Percentiles rank a stretch among this genome's conserved stretches.
phyloP scores from a whole-genome alignment of 768 basidiomycete species.

The Lyophyllum shimeji region DNA sequence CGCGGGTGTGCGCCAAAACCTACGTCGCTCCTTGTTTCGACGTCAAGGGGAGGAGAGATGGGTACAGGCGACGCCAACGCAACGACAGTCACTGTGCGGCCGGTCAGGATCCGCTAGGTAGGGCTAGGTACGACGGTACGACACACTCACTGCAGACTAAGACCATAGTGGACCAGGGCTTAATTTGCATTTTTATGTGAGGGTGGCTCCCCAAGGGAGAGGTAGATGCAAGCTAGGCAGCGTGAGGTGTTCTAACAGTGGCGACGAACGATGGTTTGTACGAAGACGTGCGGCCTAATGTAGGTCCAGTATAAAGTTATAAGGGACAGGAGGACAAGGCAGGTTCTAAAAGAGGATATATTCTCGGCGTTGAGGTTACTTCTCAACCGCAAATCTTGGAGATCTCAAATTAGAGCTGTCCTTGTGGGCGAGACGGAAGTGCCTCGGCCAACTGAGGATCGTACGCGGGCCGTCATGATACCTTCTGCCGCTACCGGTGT shows the following conservation, averaged over 20 bases:
- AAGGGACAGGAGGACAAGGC: conserved; percentile 14
- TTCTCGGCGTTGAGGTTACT: conserved; percentile 5
- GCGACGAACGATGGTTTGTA: background rate
- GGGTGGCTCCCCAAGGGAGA: background rate
- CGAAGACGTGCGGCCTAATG: background rate
- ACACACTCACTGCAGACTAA: conserved; percentile 17
- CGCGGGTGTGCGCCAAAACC: background rate
- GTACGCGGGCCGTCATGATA: background rate
- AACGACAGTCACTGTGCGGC: conserved; percentile 10
- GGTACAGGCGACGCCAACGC: conserved; percentile 16
- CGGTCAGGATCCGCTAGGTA: background rate
- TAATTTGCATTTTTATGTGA: conserved; percentile 8
- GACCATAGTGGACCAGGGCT: conserved; percentile 9
- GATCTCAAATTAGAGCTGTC: background rate
- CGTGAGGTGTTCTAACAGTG: background rate
- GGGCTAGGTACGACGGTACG: background rate
- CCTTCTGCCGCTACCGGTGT: background rate
- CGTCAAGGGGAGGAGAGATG: conserved; percentile 16
- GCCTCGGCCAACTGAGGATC: background rate
- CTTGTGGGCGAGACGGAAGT: background rate
- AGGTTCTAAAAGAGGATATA: conserved; percentile 11
- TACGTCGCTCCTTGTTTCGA: conserved; percentile 15
- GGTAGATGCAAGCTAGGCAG: background rate
- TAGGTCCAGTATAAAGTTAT: background rate
- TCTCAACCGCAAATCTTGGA: background rate